Percentiles rank a stretch among this genome's conserved stretches.
phyloP scores from a whole-genome alignment of 2,329 filamentous ascomycete genomes.

The Calonectria pauciramosa region DNA sequence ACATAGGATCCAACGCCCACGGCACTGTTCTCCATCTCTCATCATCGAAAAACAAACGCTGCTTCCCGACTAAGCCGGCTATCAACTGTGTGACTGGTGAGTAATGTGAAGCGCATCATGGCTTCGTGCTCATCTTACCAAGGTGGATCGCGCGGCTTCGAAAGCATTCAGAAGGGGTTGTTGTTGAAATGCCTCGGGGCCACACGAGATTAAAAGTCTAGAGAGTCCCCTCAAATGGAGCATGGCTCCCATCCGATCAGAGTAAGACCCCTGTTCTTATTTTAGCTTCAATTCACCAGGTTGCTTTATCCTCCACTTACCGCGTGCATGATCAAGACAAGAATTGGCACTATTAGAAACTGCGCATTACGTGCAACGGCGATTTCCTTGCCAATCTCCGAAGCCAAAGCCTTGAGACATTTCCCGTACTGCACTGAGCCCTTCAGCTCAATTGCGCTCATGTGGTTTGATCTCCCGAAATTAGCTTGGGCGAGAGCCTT shows the following conservation, averaged over 20 bases:
- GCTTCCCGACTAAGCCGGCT: conserved; percentile 26
- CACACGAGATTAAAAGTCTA: conserved; percentile 17
- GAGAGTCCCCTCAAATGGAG: conserved; percentile 27
- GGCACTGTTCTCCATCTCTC: conserved; percentile 29
- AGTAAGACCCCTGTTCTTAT: conserved; percentile 10
- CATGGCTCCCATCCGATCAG: conserved; percentile 24
- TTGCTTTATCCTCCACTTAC: background rate
- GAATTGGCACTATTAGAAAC: conserved; percentile 22
- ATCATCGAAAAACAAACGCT: conserved; percentile 29
- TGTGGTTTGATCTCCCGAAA: conserved; percentile 25
- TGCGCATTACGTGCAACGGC: background rate
- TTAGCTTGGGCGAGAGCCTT: conserved; percentile 27
- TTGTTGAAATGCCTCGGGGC: conserved; percentile 28
- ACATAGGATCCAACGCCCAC: conserved; percentile 16
- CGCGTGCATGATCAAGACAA: conserved; percentile 29
- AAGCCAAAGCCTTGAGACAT: conserved; percentile 17
- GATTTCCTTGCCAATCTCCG: conserved; percentile 12
- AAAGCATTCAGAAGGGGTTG: conserved; percentile 32
- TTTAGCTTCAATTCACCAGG: background rate
- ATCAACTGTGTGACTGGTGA: conserved; percentile 8
- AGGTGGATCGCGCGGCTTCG: conserved; percentile 28
- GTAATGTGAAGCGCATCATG: background rate
- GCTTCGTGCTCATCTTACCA: conserved; percentile 14
- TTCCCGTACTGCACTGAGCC: conserved; percentile 24
- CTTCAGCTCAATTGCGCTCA: conserved; percentile 16